A percentile compares a stretch with the other conserved stretches of the same genome.
phyloP scores from a whole-genome alignment of 2,329 filamentous ascomycete genomes.

The Penicillium expansum region DNA sequence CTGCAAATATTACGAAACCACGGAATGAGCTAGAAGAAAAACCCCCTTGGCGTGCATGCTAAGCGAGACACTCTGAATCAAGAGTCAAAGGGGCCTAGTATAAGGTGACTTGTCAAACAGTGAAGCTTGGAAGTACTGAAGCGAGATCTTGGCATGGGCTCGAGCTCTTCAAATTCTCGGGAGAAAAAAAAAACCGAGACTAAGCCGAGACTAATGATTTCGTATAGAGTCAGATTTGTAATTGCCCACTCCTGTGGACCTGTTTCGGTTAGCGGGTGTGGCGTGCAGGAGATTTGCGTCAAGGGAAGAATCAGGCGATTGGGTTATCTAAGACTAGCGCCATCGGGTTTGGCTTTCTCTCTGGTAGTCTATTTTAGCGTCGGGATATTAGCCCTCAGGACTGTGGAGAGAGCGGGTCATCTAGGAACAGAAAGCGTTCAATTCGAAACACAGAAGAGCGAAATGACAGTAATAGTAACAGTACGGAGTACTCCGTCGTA shows the following conservation, averaged over 20 bases:
- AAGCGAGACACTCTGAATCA: neutral
- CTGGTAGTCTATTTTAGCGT: neutral
- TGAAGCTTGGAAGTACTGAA: neutral
- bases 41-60: neutral
- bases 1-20: neutral
- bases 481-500: neutral
- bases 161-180: neutral
- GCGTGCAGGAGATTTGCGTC: conserved; percentile 8
- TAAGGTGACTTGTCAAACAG: neutral
- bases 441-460: neutral
- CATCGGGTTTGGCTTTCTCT: neutral
- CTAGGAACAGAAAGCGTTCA: neutral
- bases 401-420: neutral
- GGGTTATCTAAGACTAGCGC: conserved; percentile 8
- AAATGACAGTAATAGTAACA: neutral
- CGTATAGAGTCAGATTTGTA: neutral
- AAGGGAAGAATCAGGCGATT: conserved; percentile 14
- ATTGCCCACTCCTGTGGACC: neutral
- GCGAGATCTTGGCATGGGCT: conserved; percentile 11
- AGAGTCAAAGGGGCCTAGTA: neutral
- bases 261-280: conserved; percentile 13
- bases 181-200: neutral
- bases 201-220: neutral
- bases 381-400: neutral
- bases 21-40: neutral